Conservation (phyloP, 192 early-diverging fungal genomes). For the Chytriomyces sp. region DNA sequence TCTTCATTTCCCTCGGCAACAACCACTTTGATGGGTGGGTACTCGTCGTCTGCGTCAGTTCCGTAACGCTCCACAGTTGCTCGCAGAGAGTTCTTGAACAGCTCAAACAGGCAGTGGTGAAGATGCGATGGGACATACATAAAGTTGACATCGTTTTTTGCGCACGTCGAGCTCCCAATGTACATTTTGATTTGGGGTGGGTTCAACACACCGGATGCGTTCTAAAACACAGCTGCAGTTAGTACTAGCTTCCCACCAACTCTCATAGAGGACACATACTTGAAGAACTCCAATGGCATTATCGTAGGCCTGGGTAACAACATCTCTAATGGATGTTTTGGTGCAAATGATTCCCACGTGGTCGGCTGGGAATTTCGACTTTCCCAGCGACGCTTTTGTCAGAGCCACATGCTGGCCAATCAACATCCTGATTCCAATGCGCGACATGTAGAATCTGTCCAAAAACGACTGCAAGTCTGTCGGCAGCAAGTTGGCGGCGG, state of each 20-base stretch:
- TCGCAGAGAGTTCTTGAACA: constrained; percentile 92
- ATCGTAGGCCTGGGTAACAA: constrained; percentile 83
- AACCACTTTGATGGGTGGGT: constrained; percentile 92
- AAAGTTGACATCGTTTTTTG: constrained; percentile 73
- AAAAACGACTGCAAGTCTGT: constrained; percentile 86
- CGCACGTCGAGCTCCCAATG: constrained; percentile 31
- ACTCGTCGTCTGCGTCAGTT: constrained; percentile 72
- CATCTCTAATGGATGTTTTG: constrained; percentile 74
- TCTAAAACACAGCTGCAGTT: constrained; percentile 11
- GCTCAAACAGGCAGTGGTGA: constrained; percentile 96
- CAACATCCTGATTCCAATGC: constrained; percentile 95
- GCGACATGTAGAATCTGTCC: constrained; percentile 94
- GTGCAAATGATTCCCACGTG: constrained; percentile 95
- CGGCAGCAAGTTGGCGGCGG: constrained; percentile 40
- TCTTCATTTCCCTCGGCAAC: constrained; percentile 74
- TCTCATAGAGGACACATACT: constrained; percentile 67
- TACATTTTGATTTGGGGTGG: neutral
- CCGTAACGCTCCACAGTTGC: constrained; percentile 91
- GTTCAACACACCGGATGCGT: neutral
- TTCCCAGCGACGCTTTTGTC: constrained; percentile 27
- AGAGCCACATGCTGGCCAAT: constrained; percentile 69
- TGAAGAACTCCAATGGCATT: constrained; percentile 89
- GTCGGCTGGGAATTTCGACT: constrained; percentile 43
- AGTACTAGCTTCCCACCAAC: constrained; percentile 63
- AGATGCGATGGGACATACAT: constrained; percentile 95